Evolutionary conservation across 2,329 filamentous ascomycete genomes (phyloP), one percentile per base, ranked within the genome.

Genomic region (Amesomyces nigricolor): DNA sequence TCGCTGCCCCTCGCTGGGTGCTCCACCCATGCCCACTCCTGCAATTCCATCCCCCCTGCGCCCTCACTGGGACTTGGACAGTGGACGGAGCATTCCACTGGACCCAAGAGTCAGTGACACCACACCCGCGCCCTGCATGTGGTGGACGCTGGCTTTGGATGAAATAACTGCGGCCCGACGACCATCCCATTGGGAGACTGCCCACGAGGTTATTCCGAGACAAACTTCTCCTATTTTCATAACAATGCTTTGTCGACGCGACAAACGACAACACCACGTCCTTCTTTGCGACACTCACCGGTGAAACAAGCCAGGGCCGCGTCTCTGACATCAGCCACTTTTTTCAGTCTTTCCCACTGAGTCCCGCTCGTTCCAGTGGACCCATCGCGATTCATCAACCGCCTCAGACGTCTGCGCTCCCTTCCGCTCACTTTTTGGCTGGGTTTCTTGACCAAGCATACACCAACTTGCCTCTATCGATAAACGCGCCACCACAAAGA

Each of bases 391-490:
- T 62, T 58, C 58, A 54, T 54, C 44, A 48, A 35, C 32, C 42
- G 55, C 53, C 47, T 26, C 48, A 16, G 16, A 37, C 42, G 55
- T 51, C 47, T 58, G 50, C 47, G 60, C 60, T 59, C 59, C 30
- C 53, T 17, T 26, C 39, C 8, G 22, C 38, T 47, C 22, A 26
- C 10, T 43, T 26, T 43, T n/a, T 48, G 40, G 52, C 40, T 16
- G 26, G 50, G 35, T 46, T 49, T 42, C 42, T 44, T 32, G 16
- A 42, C 53, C 26, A 22, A 48, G 13, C 13, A 48, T 22, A 30
- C n/a, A 37, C 17, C 8, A 35, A 35, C 32, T 13, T 9, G 45
- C 32, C 49, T 38, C 38, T 52, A 44, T 26, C 16, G 13, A 50
- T 44, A 52, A 35, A 32, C 39, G 22, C 51, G 51, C 58, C 62